phyloP scores from a whole-genome alignment of 805 yeast species.

The Saccharomycopsis synnaedendra region DNA sequence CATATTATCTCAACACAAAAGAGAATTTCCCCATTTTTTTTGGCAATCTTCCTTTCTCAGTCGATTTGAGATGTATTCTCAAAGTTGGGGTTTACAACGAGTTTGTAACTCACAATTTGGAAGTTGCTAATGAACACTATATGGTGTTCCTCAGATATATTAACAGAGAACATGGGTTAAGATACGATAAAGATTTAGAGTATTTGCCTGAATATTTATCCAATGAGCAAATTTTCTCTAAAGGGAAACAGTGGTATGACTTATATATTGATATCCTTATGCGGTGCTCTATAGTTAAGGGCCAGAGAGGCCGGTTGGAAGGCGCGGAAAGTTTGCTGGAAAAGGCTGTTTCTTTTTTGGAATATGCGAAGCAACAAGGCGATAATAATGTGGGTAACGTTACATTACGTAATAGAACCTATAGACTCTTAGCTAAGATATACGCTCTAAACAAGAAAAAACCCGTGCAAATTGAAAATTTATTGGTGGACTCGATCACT shows the following conservation, averaged over 20 bases:
- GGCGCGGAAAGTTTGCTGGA: constrained; percentile 21
- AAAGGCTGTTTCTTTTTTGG: constrained; percentile 22
- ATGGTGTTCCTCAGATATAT: constrained; percentile 22
- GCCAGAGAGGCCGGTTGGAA: constrained; percentile 19
- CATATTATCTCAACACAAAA: constrained; percentile 7
- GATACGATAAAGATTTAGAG: constrained; percentile 18
- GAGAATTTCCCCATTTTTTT: constrained; percentile 11
- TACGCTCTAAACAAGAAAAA: constrained; percentile 6
- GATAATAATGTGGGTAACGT: constrained; percentile 8
- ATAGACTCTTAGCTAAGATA: constrained; percentile 28
- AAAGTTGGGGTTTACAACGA: constrained; percentile 30
- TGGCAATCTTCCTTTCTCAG: neutral
- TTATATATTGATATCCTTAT: constrained; percentile 28
- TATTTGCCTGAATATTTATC: constrained; percentile 18
- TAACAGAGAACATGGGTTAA: constrained; percentile 23
- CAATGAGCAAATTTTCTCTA: constrained; percentile 20
- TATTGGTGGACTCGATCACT: neutral
- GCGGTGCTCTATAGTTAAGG: constrained; percentile 28
- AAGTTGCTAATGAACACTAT: constrained; percentile 25
- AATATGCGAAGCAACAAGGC: neutral
- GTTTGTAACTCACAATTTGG: constrained; percentile 23
- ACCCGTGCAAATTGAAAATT: neutral
- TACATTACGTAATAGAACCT: constrained; percentile 17
- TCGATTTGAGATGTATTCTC: neutral
- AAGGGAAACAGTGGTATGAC: constrained; percentile 22